A percentile compares a stretch with the other conserved stretches of the same genome.
Conservation (phyloP, 2,329 filamentous ascomycete genomes). For the Xylaria sp. region DNA sequence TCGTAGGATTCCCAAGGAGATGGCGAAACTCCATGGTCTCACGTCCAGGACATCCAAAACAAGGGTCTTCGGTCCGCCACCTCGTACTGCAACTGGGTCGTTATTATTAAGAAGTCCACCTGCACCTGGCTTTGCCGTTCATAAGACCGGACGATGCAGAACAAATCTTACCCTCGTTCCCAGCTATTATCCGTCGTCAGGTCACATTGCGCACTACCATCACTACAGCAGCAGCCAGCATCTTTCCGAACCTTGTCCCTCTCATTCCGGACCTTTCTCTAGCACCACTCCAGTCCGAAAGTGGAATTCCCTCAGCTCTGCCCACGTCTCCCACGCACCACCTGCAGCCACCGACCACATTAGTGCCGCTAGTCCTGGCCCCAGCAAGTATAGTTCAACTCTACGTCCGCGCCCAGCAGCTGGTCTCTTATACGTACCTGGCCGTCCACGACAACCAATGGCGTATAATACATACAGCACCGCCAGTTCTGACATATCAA, state of each 20-base stretch:
- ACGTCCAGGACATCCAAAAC: conserved; percentile 32
- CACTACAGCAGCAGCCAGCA: conserved; percentile 18
- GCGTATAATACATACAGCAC: conserved; percentile 60
- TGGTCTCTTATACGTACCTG: conserved; percentile 33
- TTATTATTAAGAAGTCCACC: conserved; percentile 48
- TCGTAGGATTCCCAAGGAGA: conserved; percentile 32
- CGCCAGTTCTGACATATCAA: conserved; percentile 63
- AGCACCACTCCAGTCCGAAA: conserved; percentile 47
- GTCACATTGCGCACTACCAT: conserved; percentile 27
- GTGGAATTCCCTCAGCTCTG: conserved; percentile 41
- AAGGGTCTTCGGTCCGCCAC: conserved; percentile 42
- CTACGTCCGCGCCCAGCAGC: conserved; percentile 38
- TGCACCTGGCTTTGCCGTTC: conserved; percentile 39
- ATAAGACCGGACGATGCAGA: conserved; percentile 40
- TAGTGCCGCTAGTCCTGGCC: conserved; percentile 41
- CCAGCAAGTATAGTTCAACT: conserved; percentile 21
- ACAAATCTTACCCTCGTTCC: conserved; percentile 36
- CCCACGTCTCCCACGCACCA: conserved; percentile 18
- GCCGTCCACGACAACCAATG: conserved; percentile 52
- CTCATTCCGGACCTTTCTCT: conserved; percentile 49
- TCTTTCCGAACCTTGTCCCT: conserved; percentile 47
- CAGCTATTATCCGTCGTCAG: conserved; percentile 16
- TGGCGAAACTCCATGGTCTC: conserved; percentile 41
- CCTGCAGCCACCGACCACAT: conserved; percentile 37
- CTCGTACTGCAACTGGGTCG: conserved; percentile 36